Base-by-base conservation (phyloP, 2,329 filamentous ascomycete species). In the Pseudopyrenochaeta lycopersici region DNA sequence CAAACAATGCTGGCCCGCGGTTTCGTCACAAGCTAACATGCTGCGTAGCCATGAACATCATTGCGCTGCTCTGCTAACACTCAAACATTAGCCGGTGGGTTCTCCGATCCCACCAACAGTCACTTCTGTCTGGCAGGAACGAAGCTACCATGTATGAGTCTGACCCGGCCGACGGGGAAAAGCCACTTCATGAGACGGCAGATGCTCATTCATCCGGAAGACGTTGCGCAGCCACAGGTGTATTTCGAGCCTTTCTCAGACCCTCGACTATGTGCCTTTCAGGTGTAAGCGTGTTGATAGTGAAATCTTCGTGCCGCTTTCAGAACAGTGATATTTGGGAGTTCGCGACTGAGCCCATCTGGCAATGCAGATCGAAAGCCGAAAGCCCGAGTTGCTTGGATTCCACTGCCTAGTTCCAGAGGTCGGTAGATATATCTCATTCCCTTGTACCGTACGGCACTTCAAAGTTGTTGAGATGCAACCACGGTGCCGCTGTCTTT, bases 21-120 rank as follows among this genome's bases (percentile, higher is more conserved):
- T n/a, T n/a, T n/a, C n/a, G n/a, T n/a, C n/a, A n/a, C n/a, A n/a
- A n/a, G n/a, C n/a, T n/a, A 11, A 29, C 38, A 12, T 21, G 1
- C 17, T 3, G 14, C 23, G 9, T 27, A 21, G 11, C 23, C 14
- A 41, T n/a, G 20, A n/a, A 27, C 39, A 29, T 21, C 18, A 21
- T 41, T 41, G 20, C 9, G 15, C 43, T n/a, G 30, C 35, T 30
- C 39, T 48, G 31, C 32, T 35, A 21, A 23, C 30, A 12, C 20
- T 35, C n/a, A 18, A 27, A 31, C 17, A 56, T 61, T 56, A 59
- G 49, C 58, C 58, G 56, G 58, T 56, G 58, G 55, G 44, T 61
- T 42, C 52, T n/a, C 49, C 56, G 56, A 36, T 32, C 49, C 50
- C 51, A 54, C 52, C 7, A 36, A 30, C 21, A 29, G 42, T 46